phyloP scores from a whole-genome alignment of 257 asterid genomes.

The Eucommia ulmoides region DNA sequence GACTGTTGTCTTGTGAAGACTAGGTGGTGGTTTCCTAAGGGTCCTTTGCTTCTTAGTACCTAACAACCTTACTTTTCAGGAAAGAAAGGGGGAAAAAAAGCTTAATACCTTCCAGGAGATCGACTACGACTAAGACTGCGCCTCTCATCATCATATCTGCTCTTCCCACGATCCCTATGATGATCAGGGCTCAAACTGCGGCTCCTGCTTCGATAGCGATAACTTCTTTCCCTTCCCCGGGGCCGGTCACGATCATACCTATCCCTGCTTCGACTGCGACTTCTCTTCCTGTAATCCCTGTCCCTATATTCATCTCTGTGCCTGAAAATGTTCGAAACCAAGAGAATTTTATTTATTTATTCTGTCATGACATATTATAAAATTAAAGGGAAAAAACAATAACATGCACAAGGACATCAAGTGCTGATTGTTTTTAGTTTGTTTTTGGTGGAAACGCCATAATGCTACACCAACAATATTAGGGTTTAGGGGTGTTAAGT shows the following conservation, averaged over 20 bases:
- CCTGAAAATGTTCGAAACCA: slow-evolving; percentile 11
- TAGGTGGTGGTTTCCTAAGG: too few species aligned
- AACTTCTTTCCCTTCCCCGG: slow-evolving; percentile 61
- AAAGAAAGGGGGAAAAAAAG: background rate
- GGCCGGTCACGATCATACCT: slow-evolving; percentile 51
- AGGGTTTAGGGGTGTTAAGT: too few species aligned
- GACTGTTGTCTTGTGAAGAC: too few species aligned
- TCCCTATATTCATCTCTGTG: slow-evolving; percentile 45
- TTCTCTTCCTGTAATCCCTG: slow-evolving; percentile 53
- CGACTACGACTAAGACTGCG: slow-evolving; percentile 69
- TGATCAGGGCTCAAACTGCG: slow-evolving; percentile 55
- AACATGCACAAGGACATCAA: background rate
- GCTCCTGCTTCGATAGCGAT: slow-evolving; percentile 47
- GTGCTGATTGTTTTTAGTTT: background rate
- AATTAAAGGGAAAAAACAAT: background rate
- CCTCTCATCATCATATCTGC: slow-evolving; percentile 56
- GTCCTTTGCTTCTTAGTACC: too few species aligned
- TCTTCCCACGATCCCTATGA: slow-evolving; percentile 66
- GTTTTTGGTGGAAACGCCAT: background rate
- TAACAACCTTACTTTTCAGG: too few species aligned
- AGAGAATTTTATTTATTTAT: background rate
- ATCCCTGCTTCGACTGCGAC: slow-evolving; percentile 72
- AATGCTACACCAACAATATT: background rate
- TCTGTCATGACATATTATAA: background rate
- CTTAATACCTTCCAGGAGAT: slow-evolving; percentile 57